phyloP scores from a whole-genome alignment of 169 alveolate species.

The Fabrea salina region DNA sequence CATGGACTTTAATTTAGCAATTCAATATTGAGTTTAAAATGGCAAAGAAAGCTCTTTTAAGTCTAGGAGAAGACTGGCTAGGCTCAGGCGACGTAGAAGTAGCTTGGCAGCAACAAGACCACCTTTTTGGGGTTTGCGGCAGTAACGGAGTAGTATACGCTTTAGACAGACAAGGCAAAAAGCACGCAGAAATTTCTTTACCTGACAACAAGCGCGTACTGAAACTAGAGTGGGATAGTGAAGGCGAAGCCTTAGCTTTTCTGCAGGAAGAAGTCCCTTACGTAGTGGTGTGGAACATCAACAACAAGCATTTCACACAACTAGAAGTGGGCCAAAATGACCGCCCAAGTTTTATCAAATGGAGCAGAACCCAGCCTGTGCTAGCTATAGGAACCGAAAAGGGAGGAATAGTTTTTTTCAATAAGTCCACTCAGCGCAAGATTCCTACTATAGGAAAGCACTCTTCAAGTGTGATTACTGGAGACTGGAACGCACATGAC shows the following conservation, averaged over 20 bases:
- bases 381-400: constrained; percentile 85
- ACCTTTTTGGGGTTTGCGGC: constrained; percentile 63
- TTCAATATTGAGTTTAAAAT: constrained; percentile 5
- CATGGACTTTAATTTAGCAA: too few relatives aligned
- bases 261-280: constrained; percentile 57
- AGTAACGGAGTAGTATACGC: constrained; percentile 52
- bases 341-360: constrained; percentile 70
- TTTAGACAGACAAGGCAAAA: constrained; percentile 76
- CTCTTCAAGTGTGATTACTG: constrained; percentile 73
- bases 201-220: constrained; percentile 60
- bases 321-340: constrained; percentile 55
- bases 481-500: constrained; percentile 80
- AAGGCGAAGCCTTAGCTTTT: constrained; percentile 80
- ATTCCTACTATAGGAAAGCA: constrained; percentile 83
- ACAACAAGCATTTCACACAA: constrained; percentile 39
- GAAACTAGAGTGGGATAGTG: constrained; percentile 80
- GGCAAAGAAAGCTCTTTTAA: constrained; percentile 21
- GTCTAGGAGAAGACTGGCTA: background rate
- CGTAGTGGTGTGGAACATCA: constrained; percentile 58
- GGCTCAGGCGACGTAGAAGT: background rate
- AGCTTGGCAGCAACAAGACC: constrained; percentile 17
- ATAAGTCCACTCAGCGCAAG: constrained; percentile 74
- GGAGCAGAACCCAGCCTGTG: constrained; percentile 76
- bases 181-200: constrained; percentile 60
- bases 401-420: constrained; percentile 81